Evolutionary conservation across 2,329 filamentous ascomycete species (phyloP).

Genomic region (Trichoderma atrobrunneum): DNA sequence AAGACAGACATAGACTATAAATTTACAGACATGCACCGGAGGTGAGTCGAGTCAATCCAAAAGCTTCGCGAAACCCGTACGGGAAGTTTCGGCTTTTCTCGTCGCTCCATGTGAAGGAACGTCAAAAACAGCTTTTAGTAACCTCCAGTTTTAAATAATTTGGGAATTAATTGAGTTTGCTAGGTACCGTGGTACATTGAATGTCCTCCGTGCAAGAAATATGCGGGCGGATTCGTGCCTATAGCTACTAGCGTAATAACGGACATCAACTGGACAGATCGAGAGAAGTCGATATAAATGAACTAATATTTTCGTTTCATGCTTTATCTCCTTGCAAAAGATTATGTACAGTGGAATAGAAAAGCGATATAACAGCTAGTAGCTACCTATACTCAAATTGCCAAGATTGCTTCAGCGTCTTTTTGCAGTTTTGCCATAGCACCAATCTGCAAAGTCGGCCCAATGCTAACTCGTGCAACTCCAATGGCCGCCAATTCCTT

Average conservation of each 20-base stretch:
- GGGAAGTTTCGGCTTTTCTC: neutral
- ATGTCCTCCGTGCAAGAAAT: too few species aligned
- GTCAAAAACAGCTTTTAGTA: too few species aligned
- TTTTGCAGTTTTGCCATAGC: constrained; percentile 5
- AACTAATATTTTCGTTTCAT: neutral
- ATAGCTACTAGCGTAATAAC: too few species aligned
- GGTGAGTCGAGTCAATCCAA: neutral
- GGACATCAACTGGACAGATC: neutral
- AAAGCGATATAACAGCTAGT: neutral
- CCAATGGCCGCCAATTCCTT: constrained; percentile 2
- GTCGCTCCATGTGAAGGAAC: too few species aligned
- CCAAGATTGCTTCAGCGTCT: neutral
- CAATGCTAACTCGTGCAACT: constrained; percentile 8
- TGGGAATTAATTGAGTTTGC: too few species aligned
- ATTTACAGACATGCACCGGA: neutral
- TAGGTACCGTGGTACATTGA: too few species aligned
- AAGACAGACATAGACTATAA: accelerated
- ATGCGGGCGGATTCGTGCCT: too few species aligned
- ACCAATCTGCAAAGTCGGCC: constrained; percentile 1
- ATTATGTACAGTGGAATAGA: neutral
- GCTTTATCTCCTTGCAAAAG: neutral
- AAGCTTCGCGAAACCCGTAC: neutral
- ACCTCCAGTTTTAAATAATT: too few species aligned
- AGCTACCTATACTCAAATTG: neutral
- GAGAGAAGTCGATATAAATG: neutral